Percentiles rank a stretch among this genome's conserved stretches.
phyloP scores from a whole-genome alignment of 2,329 filamentous ascomycete species.

The Fusarium protoensiforme region DNA sequence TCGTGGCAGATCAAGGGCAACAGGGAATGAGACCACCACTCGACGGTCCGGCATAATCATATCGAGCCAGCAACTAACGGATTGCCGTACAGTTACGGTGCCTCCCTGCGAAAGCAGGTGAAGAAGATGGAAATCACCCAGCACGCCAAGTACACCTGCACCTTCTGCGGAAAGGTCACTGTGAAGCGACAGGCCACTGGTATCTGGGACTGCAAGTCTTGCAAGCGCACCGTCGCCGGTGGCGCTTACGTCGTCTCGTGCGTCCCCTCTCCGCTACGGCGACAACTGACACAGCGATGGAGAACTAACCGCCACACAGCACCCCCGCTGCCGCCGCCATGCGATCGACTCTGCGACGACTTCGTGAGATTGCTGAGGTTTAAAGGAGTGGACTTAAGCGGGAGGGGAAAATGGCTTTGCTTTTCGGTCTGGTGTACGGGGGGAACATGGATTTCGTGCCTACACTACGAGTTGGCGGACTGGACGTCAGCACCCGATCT shows the following conservation, averaged over 20 bases:
- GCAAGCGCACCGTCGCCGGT: slow-evolving; percentile 80
- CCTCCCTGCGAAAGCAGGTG: slow-evolving; percentile 93
- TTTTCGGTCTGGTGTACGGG: slow-evolving; percentile 61
- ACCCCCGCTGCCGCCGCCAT: slow-evolving; percentile 94
- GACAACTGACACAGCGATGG: background rate
- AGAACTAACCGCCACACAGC: slow-evolving; percentile 60
- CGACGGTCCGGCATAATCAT: slow-evolving; percentile 3
- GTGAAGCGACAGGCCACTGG: slow-evolving; percentile 92
- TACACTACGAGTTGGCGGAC: slow-evolving; percentile 56
- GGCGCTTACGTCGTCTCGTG: slow-evolving; percentile 98
- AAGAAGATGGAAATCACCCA: slow-evolving; percentile 99
- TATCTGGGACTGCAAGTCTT: slow-evolving; percentile 97
- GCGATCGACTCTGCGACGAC: slow-evolving; percentile 94
- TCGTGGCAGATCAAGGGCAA: slow-evolving; percentile 16
- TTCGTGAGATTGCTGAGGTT: slow-evolving; percentile 97
- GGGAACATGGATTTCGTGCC: slow-evolving; percentile 56
- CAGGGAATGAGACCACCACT: slow-evolving; percentile 7
- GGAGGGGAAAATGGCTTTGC: slow-evolving; percentile 53
- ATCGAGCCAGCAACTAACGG: slow-evolving; percentile 41
- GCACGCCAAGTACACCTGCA: slow-evolving; percentile 97
- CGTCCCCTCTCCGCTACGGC: slow-evolving; percentile 58
- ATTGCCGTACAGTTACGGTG: slow-evolving; percentile 83
- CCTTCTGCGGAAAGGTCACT: slow-evolving; percentile 97
- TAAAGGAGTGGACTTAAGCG: slow-evolving; percentile 63
- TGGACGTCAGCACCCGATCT: slow-evolving; percentile 55